Conservation (phyloP, 2,329 filamentous ascomycete species). For the Pseudogymnoascus pannorum region DNA sequence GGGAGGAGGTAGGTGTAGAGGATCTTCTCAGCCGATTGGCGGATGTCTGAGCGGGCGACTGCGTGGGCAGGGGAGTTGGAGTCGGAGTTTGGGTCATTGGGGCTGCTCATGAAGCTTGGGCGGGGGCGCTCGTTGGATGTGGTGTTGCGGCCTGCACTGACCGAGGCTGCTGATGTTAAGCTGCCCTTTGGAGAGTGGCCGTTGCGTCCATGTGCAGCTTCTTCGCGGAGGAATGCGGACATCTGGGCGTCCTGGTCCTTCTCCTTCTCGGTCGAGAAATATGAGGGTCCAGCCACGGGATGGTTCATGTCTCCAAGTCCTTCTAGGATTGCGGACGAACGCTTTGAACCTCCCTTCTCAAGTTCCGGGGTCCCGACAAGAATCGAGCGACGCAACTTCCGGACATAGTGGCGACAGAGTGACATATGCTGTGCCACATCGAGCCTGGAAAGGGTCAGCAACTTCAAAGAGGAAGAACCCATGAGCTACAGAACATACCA, state of each 20-base stretch:
- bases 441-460: conserved; percentile 55
- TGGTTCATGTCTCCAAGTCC: conserved; percentile 60
- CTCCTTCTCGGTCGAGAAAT: conserved; percentile 61
- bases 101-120: conserved; percentile 53
- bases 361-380: conserved; percentile 87
- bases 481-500: conserved; percentile 54
- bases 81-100: conserved; percentile 58
- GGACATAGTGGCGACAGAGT: conserved; percentile 91
- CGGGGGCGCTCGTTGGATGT: conserved; percentile 39
- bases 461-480: conserved; percentile 7
- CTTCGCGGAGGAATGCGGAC: conserved; percentile 77
- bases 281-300: conserved; percentile 51
- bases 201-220: conserved; percentile 43
- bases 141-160: conserved; percentile 34
- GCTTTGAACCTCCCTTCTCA: conserved; percentile 72
- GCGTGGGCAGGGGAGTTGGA: conserved; percentile 78
- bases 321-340: conserved; percentile 75
- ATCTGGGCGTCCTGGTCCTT: conserved; percentile 81
- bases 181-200: conserved; percentile 48
- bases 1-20: conserved; percentile 95
- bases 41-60: conserved; percentile 82
- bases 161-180: conserved; percentile 24
- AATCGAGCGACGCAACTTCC: conserved; percentile 86
- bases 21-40: conserved; percentile 93
- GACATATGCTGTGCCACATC: conserved; percentile 99